Conservation (phyloP, 2,329 filamentous ascomycete genomes). For the Dactylellina sp. region DNA sequence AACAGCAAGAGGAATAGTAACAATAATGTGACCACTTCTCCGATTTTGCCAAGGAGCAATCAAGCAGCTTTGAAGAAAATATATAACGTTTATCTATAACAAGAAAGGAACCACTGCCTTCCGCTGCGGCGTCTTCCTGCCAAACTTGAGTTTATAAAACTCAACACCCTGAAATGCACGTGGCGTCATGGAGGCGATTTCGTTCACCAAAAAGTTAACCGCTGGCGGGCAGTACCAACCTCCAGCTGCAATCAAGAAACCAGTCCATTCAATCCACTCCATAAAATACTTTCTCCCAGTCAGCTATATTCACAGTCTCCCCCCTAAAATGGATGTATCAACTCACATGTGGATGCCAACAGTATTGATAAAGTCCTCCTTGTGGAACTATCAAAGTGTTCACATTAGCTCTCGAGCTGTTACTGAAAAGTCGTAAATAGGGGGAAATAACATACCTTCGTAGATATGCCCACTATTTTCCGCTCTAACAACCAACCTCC, state of each 20-base stretch:
- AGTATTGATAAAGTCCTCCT: slow-evolving; percentile 81
- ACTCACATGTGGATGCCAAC: slow-evolving; percentile 81
- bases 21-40: no score
- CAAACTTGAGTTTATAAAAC: slow-evolving; percentile 93
- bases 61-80: no score
- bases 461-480: slow-evolving; percentile 59
- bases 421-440: no score
- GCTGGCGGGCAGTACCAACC: slow-evolving; percentile 74
- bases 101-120: slow-evolving; percentile 60
- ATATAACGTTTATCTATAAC: slow-evolving; percentile 20
- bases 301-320: background rate
- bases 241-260: slow-evolving; percentile 82
- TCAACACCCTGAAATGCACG: slow-evolving; percentile 80
- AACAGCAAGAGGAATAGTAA: background rate
- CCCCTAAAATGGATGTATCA: no score
- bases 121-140: slow-evolving; percentile 71
- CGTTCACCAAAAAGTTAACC: slow-evolving; percentile 84
- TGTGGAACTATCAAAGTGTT: slow-evolving; percentile 74
- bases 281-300: slow-evolving; percentile 82
- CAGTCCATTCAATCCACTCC: slow-evolving; percentile 96
- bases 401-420: background rate
- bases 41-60: no score
- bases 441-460: slow-evolving; percentile 41
- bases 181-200: slow-evolving; percentile 89
- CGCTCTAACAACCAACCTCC: slow-evolving; percentile 49